Base-by-base conservation (phyloP, 352 stramenopile species). In the Phytophthora sojae region DNA sequence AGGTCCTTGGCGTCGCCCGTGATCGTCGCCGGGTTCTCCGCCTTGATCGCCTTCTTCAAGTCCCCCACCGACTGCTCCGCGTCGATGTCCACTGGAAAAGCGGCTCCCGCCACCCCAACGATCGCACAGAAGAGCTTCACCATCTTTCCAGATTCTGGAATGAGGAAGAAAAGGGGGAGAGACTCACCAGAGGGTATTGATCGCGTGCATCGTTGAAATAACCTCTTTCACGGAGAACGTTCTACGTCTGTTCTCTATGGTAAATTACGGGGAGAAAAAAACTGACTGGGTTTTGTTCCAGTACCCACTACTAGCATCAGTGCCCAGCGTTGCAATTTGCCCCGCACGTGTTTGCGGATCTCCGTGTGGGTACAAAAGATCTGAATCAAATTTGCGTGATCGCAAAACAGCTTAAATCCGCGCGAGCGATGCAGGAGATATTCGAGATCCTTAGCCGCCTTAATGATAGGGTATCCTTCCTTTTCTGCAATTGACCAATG, bases 181-280 rank as follows among this genome's bases (percentile, higher is more conserved):
- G 49, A 54, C 60, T 49, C 59, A 57, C 59, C 60, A 67, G 49
- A 15, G 7, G 49, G 14, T 60, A 59, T 23, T 67, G 35, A 67
- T 25, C 39, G 39, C 37, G 49, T 14, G 7, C 42, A 19, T 67
- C 23, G 39, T 21, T 7, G 61, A 39, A 56, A 32, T 64, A 42
- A 64, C 19, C 42, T 32, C 17, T 3, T 56, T 66, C 30, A 59
- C n/a, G 59, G 39, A 66, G 39, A 30, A 54, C 17, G 35, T 11
- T 51, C 6, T 42, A 57, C 8, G 19, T 1, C 17, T 57, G 9
- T 19, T 59, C 50, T 67, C 49, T 32, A 17, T 35, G 60, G 35
- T 67, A 67, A 67, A 67, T 60, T 67, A 67, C 50, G 60, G 50
- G 15, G 21, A 66, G 23, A 44, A 35, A 47, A 80, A 83, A 39